Conservation (phyloP, 176 grass and related monocot genomes). For the Pharus latifolius region DNA sequence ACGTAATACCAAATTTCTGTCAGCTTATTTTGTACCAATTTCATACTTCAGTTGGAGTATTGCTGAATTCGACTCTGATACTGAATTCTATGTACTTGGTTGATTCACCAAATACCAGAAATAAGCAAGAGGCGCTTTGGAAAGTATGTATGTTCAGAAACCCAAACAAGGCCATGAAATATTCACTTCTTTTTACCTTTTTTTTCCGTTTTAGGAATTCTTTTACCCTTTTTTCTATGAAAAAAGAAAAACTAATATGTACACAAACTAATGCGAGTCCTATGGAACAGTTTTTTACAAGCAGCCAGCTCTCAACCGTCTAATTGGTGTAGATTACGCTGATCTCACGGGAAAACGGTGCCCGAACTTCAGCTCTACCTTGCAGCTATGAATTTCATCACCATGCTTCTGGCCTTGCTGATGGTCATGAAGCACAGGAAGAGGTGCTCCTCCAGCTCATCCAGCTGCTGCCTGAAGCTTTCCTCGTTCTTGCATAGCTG, state of each 20-base stretch:
- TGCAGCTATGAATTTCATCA: constrained; percentile 52
- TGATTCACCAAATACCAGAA: background rate
- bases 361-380: background rate
- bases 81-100: no score
- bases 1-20: no score
- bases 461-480: constrained; percentile 79
- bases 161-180: background rate
- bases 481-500: constrained; percentile 70
- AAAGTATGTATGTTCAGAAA: background rate
- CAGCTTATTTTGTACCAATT: no score
- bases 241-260: constrained; percentile 11
- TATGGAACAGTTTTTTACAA: no score
- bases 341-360: no score
- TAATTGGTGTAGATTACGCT: no score
- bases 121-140: no score
- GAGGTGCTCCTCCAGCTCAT: constrained; percentile 94
- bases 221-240: no score
- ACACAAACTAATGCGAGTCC: background rate
- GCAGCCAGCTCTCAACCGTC: no score
- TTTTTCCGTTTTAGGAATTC: background rate
- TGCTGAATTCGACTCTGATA: no score
- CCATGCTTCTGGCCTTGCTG: constrained; percentile 82
- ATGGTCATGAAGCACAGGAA: constrained; percentile 95
- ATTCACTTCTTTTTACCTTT: background rate
- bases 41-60: no score